A percentile compares a stretch with the other conserved stretches of the same genome.
Evolutionary conservation across 345 rosid genomes (phyloP).

Genomic region (Citrus cavaleriei): DNA sequence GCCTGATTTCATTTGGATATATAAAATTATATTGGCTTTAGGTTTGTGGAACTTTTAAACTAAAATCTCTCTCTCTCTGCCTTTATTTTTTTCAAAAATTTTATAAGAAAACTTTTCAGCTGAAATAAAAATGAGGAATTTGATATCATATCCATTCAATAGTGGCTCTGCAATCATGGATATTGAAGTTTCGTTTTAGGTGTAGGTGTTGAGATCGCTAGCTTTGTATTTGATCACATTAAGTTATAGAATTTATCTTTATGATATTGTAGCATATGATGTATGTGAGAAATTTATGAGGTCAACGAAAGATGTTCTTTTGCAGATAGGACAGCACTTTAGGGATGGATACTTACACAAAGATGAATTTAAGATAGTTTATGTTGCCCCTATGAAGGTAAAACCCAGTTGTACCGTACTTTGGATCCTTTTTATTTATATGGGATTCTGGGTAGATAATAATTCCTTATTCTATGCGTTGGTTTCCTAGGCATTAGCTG

Average conservation of each 20-base stretch:
- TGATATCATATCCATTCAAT: neutral
- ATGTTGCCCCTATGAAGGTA: slow-evolving; percentile 99
- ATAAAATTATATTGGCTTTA: neutral
- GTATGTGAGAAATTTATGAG: neutral
- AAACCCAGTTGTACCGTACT: neutral
- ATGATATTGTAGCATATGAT: neutral
- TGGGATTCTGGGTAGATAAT: slow-evolving; percentile 1
- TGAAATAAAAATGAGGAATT: neutral
- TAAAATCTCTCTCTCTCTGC: neutral
- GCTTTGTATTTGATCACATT: neutral
- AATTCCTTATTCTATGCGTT: slow-evolving; percentile 6
- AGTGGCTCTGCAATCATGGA: neutral
- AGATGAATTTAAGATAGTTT: slow-evolving; percentile 92
- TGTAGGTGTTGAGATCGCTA: neutral
- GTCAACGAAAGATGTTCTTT: slow-evolving; percentile 12
- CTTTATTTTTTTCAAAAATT: neutral
- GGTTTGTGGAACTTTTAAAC: neutral
- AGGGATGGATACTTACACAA: slow-evolving; percentile 93
- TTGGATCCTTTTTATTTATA: neutral
- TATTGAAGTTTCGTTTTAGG: neutral
- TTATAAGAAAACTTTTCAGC: neutral
- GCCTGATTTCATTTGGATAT: neutral
- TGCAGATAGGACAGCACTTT: slow-evolving; percentile 92
- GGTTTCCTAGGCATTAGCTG: slow-evolving; percentile 80
- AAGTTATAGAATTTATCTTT: neutral